These are phyloP conservation scores for Calophaca sinica DNA, from an alignment of 306 rosid genomes.

Conservation along the genomic window DNA sequence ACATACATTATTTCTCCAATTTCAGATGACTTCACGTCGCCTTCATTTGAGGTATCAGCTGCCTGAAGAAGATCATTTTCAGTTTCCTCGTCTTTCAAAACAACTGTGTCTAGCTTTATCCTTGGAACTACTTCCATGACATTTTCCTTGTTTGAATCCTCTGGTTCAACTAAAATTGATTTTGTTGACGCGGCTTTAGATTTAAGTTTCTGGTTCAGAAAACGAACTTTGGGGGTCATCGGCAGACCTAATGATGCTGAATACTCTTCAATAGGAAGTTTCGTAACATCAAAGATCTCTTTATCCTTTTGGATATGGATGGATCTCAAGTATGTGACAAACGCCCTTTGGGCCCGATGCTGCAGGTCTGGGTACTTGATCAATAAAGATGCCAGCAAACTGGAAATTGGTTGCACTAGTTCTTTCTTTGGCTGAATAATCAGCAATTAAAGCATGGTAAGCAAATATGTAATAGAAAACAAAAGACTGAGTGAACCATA, in stretches of 20 bases:
- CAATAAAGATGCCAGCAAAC: constrained; percentile 73
- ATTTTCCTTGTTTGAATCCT: constrained; percentile 53
- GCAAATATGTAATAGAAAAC: constrained; percentile 38
- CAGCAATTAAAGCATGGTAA: constrained; percentile 45
- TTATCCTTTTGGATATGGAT: constrained; percentile 76
- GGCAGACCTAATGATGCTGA: constrained; percentile 90
- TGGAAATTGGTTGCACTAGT: constrained; percentile 75
- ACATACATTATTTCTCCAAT: constrained; percentile 62
- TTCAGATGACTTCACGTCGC: constrained; percentile 48
- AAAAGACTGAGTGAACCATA: background rate
- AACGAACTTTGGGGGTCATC: constrained; percentile 83
- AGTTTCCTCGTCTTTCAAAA: constrained; percentile 53
- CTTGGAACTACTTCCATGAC: constrained; percentile 44
- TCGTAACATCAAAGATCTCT: constrained; percentile 82
- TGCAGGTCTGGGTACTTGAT: constrained; percentile 82
- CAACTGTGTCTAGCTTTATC: constrained; percentile 56
- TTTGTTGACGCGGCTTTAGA: constrained; percentile 47
- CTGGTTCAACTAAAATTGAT: constrained; percentile 49
- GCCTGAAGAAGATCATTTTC: constrained; percentile 54
- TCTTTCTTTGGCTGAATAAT: constrained; percentile 72
- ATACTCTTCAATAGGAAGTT: constrained; percentile 74
- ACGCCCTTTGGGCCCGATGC: constrained; percentile 77
- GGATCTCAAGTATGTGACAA: constrained; percentile 78
- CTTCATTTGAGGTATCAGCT: constrained; percentile 48
- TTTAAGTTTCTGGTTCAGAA: constrained; percentile 66